Base-by-base conservation (phyloP, 345 rosid species). In the Cochlearia excelsa region DNA sequence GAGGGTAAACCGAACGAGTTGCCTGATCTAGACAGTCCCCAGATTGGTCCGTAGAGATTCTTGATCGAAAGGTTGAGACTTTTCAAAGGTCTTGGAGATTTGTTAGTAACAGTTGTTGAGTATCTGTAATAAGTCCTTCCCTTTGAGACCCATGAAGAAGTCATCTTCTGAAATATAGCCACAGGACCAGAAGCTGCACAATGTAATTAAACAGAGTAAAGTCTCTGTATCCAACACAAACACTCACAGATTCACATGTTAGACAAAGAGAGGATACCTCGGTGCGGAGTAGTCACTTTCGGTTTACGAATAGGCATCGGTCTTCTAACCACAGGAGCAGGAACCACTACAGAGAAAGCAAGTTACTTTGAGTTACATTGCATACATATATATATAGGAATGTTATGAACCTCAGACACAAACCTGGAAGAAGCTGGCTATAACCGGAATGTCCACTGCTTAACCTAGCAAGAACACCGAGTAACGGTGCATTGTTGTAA, bases 351-450 rank as follows among this genome's bases (percentile, higher is more conserved):
- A 54, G 39, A 54, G 2, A 49, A 1, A 7, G 11, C 9, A 66
- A 67, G 42, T 30, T 8, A 51, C 1, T 8, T 30, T 66, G 46
- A 58, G 46, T 50, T 50, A 6, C 46, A 57, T 23, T 1, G 10
- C 0, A 0, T 35, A 33, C 23, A 16, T 16, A 16, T 16, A 27
- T 1, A 44, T 26, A 29, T 4, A 1, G 34, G 37, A 50, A 34
- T 51, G 29, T 38, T 6, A 38, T 26, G 45, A 37, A 4, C 11
- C 9, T 26, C 4, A 38, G 16, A 45, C 3, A 44, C 34, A 43
- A 81, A 87, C 97, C 92, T 57, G 97, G 95, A 79, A 93, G 94
- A 65, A 93, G 85, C 78, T 93, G 99, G 68, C 88, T 87, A 34
- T 78, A 85, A 3, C 86, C 86, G 0, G 85, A 67, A 27, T 77